Percentiles rank a stretch among this genome's conserved stretches.
phyloP scores from a whole-genome alignment of 1,284 basidiomycete genomes.

The Porogramme epimiltina region DNA sequence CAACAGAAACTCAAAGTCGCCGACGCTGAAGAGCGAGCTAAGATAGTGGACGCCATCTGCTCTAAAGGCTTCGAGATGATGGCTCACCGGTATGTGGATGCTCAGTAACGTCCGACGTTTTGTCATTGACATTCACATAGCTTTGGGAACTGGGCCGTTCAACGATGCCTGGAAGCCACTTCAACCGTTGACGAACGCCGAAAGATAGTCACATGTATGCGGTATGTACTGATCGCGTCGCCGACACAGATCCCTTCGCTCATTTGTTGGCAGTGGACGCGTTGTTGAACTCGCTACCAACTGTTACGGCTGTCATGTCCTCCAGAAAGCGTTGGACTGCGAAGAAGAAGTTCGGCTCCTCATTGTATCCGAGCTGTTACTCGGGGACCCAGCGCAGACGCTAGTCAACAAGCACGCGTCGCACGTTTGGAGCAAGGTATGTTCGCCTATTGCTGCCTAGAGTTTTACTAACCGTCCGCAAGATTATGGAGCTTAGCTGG shows the following conservation, averaged over 20 bases:
- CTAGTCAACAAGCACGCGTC: constrained; percentile 86
- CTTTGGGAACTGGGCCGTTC: constrained; percentile 87
- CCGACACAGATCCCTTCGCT: not conserved
- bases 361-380: constrained; percentile 78
- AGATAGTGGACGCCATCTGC: constrained; percentile 83
- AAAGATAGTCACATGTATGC: constrained; percentile 81
- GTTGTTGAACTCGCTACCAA: constrained; percentile 84
- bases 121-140: constrained; percentile 36
- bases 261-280: constrained; percentile 52
- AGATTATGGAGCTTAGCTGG: constrained; percentile 87
- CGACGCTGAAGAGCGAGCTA: constrained; percentile 71
- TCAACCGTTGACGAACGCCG: constrained; percentile 68
- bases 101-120: constrained; percentile 3
- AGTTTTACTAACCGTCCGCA: not conserved
- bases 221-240: constrained; percentile 41
- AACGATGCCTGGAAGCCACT: constrained; percentile 78
- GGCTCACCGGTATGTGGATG: constrained; percentile 65
- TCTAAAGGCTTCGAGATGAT: constrained; percentile 84
- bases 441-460: constrained; percentile 4
- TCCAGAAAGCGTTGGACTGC: constrained; percentile 86
- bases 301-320: constrained; percentile 83
- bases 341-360: constrained; percentile 79
- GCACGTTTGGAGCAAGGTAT: constrained; percentile 85
- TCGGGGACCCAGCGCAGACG: constrained; percentile 79
- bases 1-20: constrained; percentile 87